phyloP scores from a whole-genome alignment of 495 filamentous ascomycete species.

The Apiosordaria backusii region DNA sequence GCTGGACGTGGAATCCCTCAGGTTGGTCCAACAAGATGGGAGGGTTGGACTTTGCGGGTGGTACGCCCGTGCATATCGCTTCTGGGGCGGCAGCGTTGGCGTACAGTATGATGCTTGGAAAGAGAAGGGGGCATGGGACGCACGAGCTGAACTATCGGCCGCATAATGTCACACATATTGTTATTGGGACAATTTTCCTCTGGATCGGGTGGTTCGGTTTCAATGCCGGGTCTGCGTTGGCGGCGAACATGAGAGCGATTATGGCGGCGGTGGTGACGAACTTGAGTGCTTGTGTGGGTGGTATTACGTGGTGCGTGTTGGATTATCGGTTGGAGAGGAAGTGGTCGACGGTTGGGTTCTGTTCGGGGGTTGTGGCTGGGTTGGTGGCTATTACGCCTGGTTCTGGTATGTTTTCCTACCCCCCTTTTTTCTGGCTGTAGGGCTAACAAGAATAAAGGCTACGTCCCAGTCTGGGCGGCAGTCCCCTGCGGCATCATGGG shows the following conservation, averaged over 20 bases:
- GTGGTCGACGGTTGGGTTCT: slow-evolving; percentile 97
- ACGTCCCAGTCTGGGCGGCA: slow-evolving; percentile 89
- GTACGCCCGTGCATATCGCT: slow-evolving; percentile 90
- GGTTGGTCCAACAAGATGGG: slow-evolving; percentile 83
- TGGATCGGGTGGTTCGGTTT: slow-evolving; percentile 99
- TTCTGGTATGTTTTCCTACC: slow-evolving; percentile 46
- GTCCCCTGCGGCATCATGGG: slow-evolving; percentile 84
- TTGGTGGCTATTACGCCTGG: slow-evolving; percentile 92
- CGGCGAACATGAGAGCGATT: slow-evolving; percentile 80
- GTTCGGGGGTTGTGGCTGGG: slow-evolving; percentile 88
- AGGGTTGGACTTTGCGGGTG: slow-evolving; percentile 89
- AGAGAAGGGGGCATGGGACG: slow-evolving; percentile 78
- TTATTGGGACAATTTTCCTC: slow-evolving; percentile 92
- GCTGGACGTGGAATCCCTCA: slow-evolving; percentile 91
- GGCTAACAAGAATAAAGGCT: slow-evolving; percentile 46
- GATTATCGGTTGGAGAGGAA: slow-evolving; percentile 92
- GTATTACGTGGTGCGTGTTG: slow-evolving; percentile 90
- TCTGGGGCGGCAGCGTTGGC: slow-evolving; percentile 84
- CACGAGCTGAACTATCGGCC: slow-evolving; percentile 93
- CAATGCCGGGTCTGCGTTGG: slow-evolving; percentile 85
- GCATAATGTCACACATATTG: slow-evolving; percentile 94
- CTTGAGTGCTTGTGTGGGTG: slow-evolving; percentile 75
- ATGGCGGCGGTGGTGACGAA: slow-evolving; percentile 69
- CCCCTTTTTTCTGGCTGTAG: background rate
- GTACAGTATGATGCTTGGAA: slow-evolving; percentile 83